Evolutionary conservation across 352 stramenopile species (phyloP).

Genomic region (Elongisporangium prolatum): DNA sequence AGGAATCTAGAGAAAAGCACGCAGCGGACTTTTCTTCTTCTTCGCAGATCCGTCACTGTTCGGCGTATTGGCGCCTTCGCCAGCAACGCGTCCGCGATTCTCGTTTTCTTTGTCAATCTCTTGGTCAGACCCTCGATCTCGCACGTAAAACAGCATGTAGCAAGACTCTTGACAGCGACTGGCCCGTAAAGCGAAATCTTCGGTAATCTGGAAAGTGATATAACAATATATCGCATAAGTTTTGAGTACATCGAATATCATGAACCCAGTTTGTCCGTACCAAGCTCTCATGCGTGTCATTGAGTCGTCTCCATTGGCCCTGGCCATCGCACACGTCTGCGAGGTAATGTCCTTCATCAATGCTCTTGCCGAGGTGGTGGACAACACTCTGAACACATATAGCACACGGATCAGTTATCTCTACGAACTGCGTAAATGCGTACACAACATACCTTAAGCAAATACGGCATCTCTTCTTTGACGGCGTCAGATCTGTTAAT

Average conservation of each 20-base stretch:
- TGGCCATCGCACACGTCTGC: conserved; percentile 56
- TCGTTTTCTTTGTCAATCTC: conserved; percentile 65
- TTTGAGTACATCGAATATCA: background rate
- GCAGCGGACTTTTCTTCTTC: conserved; percentile 10
- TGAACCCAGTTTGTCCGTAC: conserved; percentile 20
- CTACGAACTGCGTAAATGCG: conserved; percentile 1
- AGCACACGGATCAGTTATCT: background rate
- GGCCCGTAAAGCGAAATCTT: conserved; percentile 69
- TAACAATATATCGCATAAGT: conserved; percentile 3
- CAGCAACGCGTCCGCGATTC: conserved; percentile 8
- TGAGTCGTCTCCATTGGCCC: conserved; percentile 65
- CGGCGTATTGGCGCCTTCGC: background rate
- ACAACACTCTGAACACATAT: conserved; percentile 62
- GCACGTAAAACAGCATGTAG: conserved; percentile 88
- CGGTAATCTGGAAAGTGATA: conserved; percentile 42
- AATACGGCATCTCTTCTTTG: conserved; percentile 26
- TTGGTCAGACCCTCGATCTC: conserved; percentile 14
- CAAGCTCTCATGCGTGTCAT: conserved; percentile 77
- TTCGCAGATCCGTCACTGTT: background rate
- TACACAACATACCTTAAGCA: conserved; percentile 38
- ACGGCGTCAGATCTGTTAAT: conserved; percentile 26
- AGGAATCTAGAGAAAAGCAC: conserved; percentile 28
- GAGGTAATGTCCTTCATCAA: conserved; percentile 85
- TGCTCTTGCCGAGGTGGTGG: conserved; percentile 72
- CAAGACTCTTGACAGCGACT: conserved; percentile 80